Evolutionary conservation across 2,329 filamentous ascomycete genomes (phyloP), one percentile per base, ranked within the genome.

Genomic region (Cladosporium sp.): DNA sequence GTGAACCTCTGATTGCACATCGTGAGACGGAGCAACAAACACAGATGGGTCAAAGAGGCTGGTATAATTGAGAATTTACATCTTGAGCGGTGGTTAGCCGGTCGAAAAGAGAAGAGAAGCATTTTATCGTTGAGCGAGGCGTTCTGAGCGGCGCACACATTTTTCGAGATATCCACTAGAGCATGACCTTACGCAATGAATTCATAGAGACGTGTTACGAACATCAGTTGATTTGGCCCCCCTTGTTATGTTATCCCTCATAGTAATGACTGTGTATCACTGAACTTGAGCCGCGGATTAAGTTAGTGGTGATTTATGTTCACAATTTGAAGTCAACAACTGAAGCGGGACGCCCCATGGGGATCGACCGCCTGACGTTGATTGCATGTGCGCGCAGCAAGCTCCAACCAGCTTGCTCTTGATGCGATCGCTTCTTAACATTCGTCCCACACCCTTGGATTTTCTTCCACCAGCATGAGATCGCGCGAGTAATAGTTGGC

Each of bases 1-100:
- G 77, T n/a, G 80, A 90, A 63, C 81, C 89, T 1, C 87, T 97
- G 74, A 97, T 99, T 62, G 83, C 87, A n/a, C 89, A 96, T 72
- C 84, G 94, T 15, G 61, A 65, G 7, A 77, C 83, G 62, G 86
- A 90, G 63, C 77, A 83, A 59, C 73, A 73, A 6, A 72, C 77
- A 28, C 80, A 80, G 1, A 81, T 82, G 5, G 84, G 82, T 2
- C 80, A 80, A 12, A 75, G 80, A 37, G 84, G 86, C 22, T 91
- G 88, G 88, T 89, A 90, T 69, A 82, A 80, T 63, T 88, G 43
- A 62, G 54, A 17, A 14, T 30, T 30, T 34, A 19, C 51, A 47
- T 47, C 25, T 47, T 30, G 43, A 11, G 25, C 43, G 43, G 30
- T 47, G 43, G 17, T 17, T 15, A 9, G 2, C 19, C 11, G 17